These are phyloP conservation scores for Tulasnella sp. DNA, from an alignment of 768 basidiomycete species.

Conservation along the genomic window DNA sequence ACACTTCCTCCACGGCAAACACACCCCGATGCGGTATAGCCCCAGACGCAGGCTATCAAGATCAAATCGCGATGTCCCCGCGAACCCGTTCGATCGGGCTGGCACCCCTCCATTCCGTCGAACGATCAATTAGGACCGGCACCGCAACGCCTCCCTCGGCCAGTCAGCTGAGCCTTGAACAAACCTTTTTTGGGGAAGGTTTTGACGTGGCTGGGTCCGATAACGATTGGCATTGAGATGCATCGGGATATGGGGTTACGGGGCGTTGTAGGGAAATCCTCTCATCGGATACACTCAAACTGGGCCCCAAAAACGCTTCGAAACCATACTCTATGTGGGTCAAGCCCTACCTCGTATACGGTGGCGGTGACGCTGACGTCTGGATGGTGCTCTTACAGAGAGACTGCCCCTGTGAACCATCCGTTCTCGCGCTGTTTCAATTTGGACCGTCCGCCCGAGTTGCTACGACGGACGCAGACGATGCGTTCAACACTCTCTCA, in stretches of 20 bases:
- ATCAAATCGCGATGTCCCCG: not conserved
- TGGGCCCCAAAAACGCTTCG: not conserved
- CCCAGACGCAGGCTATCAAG: not conserved
- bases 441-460: not conserved
- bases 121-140: not conserved
- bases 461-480: not conserved
- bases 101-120: not conserved
- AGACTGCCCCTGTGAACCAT: slow-evolving; percentile 7
- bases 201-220: slow-evolving; percentile 3
- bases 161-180: not conserved
- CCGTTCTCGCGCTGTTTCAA: not conserved
- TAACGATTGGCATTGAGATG: slow-evolving; percentile 7
- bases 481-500: not conserved
- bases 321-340: not conserved
- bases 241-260: not conserved
- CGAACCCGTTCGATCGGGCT: not conserved
- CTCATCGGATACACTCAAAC: not conserved
- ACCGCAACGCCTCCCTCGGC: not conserved
- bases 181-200: not conserved
- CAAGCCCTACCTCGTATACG: not conserved
- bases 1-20: slow-evolving; percentile 5
- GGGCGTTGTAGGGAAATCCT: not conserved
- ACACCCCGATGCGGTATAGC: slow-evolving; percentile 11
- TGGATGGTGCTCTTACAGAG: not conserved
- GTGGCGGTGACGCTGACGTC: slow-evolving; percentile 8